These are phyloP conservation scores for Xylariaceae sp. DNA, from an alignment of 2,329 filamentous ascomycete species.

Conservation along the genomic window DNA sequence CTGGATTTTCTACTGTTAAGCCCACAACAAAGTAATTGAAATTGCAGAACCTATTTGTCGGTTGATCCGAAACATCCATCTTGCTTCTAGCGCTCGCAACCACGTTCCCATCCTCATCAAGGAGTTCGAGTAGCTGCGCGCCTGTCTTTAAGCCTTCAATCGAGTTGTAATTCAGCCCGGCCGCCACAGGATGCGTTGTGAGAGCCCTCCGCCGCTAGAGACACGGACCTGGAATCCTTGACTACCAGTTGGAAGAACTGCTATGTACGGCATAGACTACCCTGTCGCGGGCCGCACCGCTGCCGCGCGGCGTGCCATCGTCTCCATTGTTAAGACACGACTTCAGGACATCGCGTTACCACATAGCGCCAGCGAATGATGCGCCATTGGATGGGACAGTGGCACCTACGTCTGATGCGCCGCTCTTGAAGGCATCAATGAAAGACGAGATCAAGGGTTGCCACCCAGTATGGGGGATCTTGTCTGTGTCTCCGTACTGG, in stretches of 20 bases:
- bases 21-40: slow-evolving; percentile 24
- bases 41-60: slow-evolving; percentile 29
- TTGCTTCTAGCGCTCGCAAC: slow-evolving; percentile 22
- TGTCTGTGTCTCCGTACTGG: slow-evolving; percentile 31
- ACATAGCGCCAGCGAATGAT: slow-evolving; percentile 32
- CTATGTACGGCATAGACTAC: slow-evolving; percentile 34
- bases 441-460: slow-evolving; percentile 36
- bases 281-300: slow-evolving; percentile 27
- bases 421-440: slow-evolving; percentile 34
- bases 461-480: slow-evolving; percentile 33
- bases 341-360: slow-evolving; percentile 30
- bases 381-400: slow-evolving; percentile 23
- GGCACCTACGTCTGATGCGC: slow-evolving; percentile 18
- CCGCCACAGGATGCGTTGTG: slow-evolving; percentile 17
- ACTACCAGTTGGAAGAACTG: slow-evolving; percentile 20
- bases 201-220: slow-evolving; percentile 28
- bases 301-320: slow-evolving; percentile 24
- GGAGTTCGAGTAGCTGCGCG: slow-evolving; percentile 30
- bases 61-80: slow-evolving; percentile 26
- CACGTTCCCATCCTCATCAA: slow-evolving; percentile 24
- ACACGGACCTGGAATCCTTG: slow-evolving; percentile 22
- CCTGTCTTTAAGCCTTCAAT: slow-evolving; percentile 25
- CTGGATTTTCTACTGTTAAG: no score
- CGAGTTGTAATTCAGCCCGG: slow-evolving; percentile 29
- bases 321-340: slow-evolving; percentile 18